Evolutionary conservation across 192 early-diverging fungal species (phyloP).

Genomic region (Coemansia interrupta): DNA sequence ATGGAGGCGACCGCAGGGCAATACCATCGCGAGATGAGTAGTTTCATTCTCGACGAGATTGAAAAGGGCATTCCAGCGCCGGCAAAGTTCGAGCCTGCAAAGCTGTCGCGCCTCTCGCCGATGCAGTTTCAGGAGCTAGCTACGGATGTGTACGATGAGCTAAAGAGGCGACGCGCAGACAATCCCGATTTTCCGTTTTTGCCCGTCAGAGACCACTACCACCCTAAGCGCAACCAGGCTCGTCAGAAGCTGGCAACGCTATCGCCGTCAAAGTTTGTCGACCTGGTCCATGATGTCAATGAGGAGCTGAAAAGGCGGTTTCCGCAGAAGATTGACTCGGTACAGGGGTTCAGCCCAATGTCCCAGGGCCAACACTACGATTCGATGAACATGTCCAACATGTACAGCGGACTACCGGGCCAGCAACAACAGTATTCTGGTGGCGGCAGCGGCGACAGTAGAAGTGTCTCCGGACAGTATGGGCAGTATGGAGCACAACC

Average conservation of each 20-base stretch:
- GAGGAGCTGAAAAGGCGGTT: slow-evolving; percentile 59
- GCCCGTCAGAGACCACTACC: slow-evolving; percentile 80
- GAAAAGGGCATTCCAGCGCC: slow-evolving; percentile 30
- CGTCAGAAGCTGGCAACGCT: slow-evolving; percentile 95
- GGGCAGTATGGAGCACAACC: slow-evolving; percentile 8
- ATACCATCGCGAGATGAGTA: slow-evolving; percentile 51
- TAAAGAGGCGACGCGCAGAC: slow-evolving; percentile 46
- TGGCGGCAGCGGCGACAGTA: slow-evolving; percentile 4
- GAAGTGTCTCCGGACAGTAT: slow-evolving; percentile 4
- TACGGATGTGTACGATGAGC: slow-evolving; percentile 94
- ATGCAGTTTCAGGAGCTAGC: slow-evolving; percentile 92
- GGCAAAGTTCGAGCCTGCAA: slow-evolving; percentile 52
- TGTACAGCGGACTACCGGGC: slow-evolving; percentile 16
- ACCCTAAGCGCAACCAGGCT: slow-evolving; percentile 89
- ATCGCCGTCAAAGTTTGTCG: slow-evolving; percentile 80
- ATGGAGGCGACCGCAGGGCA: slow-evolving; percentile 51
- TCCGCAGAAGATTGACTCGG: slow-evolving; percentile 38
- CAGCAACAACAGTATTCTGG: slow-evolving; percentile 15
- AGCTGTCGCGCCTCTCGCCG: slow-evolving; percentile 71
- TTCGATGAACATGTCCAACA: slow-evolving; percentile 28
- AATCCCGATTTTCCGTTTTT: slow-evolving; percentile 63
- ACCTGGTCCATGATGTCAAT: slow-evolving; percentile 87
- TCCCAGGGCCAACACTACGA: slow-evolving; percentile 30
- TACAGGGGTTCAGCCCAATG: slow-evolving; percentile 11
- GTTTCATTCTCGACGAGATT: slow-evolving; percentile 47